These are phyloP conservation scores for Ogataea sp. DNA, from an alignment of 805 yeast species.

Conservation along the genomic window DNA sequence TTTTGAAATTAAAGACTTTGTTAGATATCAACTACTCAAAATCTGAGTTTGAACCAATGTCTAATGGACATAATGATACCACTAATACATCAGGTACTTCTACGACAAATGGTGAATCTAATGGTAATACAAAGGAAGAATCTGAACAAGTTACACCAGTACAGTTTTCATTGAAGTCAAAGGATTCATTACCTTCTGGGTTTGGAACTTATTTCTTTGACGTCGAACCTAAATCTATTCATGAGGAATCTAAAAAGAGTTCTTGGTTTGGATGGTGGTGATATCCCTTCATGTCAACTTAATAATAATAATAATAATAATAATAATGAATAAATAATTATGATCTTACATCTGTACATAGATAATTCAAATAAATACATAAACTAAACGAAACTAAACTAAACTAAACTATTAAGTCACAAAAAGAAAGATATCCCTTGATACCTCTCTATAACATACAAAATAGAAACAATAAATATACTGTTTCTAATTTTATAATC, in stretches of 20 bases:
- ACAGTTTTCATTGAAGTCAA: conserved; percentile 13
- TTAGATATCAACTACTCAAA: conserved; percentile 27
- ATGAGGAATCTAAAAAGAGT: no score
- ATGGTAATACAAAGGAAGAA: not conserved
- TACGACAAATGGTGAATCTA: not conserved
- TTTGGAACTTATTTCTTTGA: conserved; percentile 21
- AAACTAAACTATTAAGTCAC: no score
- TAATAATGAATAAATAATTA: no score
- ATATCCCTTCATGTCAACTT: not conserved
- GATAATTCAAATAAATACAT: not conserved
- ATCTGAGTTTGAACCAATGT: conserved; percentile 7
- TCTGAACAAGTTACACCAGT: conserved; percentile 13
- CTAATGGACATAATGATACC: no score
- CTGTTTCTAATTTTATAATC: conserved; percentile 6
- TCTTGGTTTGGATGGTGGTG: conserved; percentile 1
- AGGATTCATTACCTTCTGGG: conserved; percentile 16
- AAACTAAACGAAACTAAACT: not conserved
- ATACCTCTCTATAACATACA: no score
- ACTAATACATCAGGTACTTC: no score
- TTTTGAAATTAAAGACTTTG: conserved; percentile 42
- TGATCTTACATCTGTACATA: not conserved
- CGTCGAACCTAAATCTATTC: conserved; percentile 39
- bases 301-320: not conserved
- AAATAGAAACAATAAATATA: not conserved
- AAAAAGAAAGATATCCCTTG: no score